phyloP scores from a whole-genome alignment of 306 rosid genomes.

The Trifolium fragiferum region DNA sequence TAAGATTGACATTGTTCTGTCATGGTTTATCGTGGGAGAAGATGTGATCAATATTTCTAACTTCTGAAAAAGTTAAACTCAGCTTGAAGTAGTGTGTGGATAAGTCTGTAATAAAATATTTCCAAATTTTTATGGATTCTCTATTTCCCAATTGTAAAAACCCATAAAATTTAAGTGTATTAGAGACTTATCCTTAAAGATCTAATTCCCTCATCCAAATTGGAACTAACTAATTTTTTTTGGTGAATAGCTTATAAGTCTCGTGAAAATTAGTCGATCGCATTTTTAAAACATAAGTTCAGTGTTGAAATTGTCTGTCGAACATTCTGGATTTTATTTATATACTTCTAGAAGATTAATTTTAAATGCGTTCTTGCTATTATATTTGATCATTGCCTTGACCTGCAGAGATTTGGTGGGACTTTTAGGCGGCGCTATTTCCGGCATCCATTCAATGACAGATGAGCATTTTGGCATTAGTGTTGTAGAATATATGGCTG shows the following conservation, averaged over 20 bases:
- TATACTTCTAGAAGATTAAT: slow-evolving; percentile 23
- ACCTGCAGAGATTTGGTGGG: slow-evolving; percentile 75
- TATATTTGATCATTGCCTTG: slow-evolving; percentile 29
- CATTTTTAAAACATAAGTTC: not conserved
- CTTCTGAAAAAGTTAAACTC: not conserved
- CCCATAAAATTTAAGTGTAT: not conserved
- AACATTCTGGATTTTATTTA: not conserved
- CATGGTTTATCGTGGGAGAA: no score
- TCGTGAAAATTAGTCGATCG: not conserved
- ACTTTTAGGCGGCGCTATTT: slow-evolving; percentile 74
- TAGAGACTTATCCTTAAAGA: not conserved
- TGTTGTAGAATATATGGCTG: slow-evolving; percentile 97
- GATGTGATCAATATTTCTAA: not conserved
- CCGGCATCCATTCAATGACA: slow-evolving; percentile 96
- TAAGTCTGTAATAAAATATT: not conserved
- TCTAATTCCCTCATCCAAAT: not conserved
- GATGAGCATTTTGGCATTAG: slow-evolving; percentile 97
- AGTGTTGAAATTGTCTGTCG: not conserved
- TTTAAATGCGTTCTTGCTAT: slow-evolving; percentile 22
- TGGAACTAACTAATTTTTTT: not conserved
- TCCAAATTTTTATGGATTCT: not conserved
- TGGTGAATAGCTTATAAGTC: not conserved
- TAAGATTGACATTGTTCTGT: not conserved
- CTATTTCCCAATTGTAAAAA: not conserved
- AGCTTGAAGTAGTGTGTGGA: not conserved